Evolutionary conservation across 2,329 filamentous ascomycete species (phyloP).

Genomic region (Alternaria hordeiaustralica): DNA sequence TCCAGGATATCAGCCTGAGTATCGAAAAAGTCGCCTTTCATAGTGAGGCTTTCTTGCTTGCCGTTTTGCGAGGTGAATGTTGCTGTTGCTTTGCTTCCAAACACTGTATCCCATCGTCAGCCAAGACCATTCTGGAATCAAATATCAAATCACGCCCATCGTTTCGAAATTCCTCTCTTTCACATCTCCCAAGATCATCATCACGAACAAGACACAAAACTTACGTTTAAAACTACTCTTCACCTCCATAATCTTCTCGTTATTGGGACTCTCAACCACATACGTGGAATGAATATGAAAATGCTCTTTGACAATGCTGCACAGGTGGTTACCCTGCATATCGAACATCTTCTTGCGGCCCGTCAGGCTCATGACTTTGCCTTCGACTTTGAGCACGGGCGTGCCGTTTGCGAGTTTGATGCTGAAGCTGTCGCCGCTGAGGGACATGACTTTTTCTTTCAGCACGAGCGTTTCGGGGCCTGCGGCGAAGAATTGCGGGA

Average conservation of each 20-base stretch:
- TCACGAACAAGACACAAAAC: conserved; percentile 28
- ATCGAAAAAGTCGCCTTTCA: conserved; percentile 69
- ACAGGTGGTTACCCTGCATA: conserved; percentile 61
- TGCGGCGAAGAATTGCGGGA: conserved; percentile 35
- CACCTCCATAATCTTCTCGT: conserved; percentile 61
- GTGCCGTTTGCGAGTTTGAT: conserved; percentile 63
- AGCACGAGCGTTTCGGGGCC: conserved; percentile 59
- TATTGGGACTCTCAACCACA: conserved; percentile 55
- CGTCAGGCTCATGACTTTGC: conserved; percentile 60
- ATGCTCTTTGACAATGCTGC: conserved; percentile 63
- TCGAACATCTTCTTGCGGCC: conserved; percentile 65
- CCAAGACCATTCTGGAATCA: neutral
- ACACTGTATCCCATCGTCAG: conserved; percentile 47
- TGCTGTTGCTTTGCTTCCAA: conserved; percentile 62
- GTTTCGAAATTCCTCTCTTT: no score
- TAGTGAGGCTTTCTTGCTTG: conserved; percentile 44
- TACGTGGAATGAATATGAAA: conserved; percentile 61
- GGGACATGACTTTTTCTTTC: conserved; percentile 67
- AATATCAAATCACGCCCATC: neutral
- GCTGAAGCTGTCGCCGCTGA: conserved; percentile 69
- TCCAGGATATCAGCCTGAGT: conserved; percentile 64
- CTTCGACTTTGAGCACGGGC: conserved; percentile 63
- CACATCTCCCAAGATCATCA: neutral
- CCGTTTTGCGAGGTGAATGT: conserved; percentile 54
- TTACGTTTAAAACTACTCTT: conserved; percentile 62